Evolutionary conservation across 2,329 filamentous ascomycete species (phyloP), one percentile per base, ranked within the genome.

Genomic region (Verruconis gallopava): DNA sequence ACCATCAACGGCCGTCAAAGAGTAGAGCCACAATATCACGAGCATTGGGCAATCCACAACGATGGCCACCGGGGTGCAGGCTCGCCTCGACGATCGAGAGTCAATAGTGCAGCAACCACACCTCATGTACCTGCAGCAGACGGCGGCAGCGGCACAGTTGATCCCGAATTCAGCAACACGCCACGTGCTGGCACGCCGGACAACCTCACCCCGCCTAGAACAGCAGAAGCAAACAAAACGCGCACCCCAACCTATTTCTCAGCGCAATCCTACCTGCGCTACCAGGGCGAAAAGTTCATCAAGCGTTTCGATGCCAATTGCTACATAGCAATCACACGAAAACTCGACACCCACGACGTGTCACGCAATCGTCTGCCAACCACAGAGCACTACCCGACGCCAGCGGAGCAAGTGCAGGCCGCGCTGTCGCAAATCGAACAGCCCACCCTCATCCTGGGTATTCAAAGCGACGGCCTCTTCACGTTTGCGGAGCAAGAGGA

Each of bases 321-420:
- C 66, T 98, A 98, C 66, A 96, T 98, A 51, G 88, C 91, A 50
- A 95, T 98, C 62, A 96, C 91, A 3, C 81, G 91, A 54, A 98
- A 98, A 63, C 75, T 98, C 13, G 91, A 98, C 58, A 96, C 91
- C 0, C 91, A 98, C 61, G 91, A 98, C 58, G 77, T 98, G 19
- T 93, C 86, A 12, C 76, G 88, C 33, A 75, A 79, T 55, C 80
- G 89, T 4, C 60, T 15, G 50, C 57, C 9, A 59, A 48, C 51
- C 21, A 49, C 55, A 6, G 52, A 57, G 4, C 53, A 52, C 13
- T 44, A 43, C 4, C 55, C 25, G 28, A 50, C 55, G 1, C 65
- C 76, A n/a, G 52, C 64, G 32, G 68, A 72, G 19, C 77, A 93
- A 5, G 50, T 51, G 3, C 57, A 56, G 3, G 77, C 85, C 45